phyloP scores from a whole-genome alignment of 495 filamentous ascomycete genomes.

The Letharia columbiana region DNA sequence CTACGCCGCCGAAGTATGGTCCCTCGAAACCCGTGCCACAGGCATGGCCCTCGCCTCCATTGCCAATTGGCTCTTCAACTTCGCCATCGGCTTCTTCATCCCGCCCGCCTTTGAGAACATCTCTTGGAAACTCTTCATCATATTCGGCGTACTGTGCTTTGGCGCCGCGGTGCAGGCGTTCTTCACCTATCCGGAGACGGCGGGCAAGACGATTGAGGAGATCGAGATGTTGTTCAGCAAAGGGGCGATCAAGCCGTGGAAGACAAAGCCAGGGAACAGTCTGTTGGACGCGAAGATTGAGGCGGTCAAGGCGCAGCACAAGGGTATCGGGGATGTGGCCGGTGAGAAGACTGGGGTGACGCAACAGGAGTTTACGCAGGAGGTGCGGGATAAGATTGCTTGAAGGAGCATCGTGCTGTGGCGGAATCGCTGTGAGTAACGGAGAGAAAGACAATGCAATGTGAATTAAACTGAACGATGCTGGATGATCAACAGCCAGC shows the following conservation, averaged over 20 bases:
- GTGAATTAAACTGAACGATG: too few relatives aligned
- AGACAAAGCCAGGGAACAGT: constrained; percentile 45
- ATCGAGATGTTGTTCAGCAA: constrained; percentile 52
- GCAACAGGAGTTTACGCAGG: neutral
- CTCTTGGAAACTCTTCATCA: constrained; percentile 62
- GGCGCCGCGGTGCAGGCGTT: constrained; percentile 55
- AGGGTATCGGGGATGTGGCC: constrained; percentile 12
- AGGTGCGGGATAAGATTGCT: neutral
- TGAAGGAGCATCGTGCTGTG: neutral
- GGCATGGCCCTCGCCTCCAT: constrained; percentile 60
- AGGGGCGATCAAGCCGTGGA: constrained; percentile 48
- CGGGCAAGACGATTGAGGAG: constrained; percentile 62
- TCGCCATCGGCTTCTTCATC: constrained; percentile 61
- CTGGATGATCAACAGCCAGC: too few relatives aligned
- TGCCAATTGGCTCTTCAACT: constrained; percentile 73
- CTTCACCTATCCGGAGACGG: constrained; percentile 65
- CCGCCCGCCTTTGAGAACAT: constrained; percentile 66
- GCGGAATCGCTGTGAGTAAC: neutral
- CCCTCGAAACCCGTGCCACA: constrained; percentile 61
- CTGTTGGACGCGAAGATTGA: constrained; percentile 20
- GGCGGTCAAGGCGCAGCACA: constrained; percentile 14
- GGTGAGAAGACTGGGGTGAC: constrained; percentile 3
- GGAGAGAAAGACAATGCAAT: neutral
- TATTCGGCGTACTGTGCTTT: constrained; percentile 64
- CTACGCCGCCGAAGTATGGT: constrained; percentile 70